phyloP scores from a whole-genome alignment of 2,329 filamentous ascomycete species.

The Neonectria punicea region DNA sequence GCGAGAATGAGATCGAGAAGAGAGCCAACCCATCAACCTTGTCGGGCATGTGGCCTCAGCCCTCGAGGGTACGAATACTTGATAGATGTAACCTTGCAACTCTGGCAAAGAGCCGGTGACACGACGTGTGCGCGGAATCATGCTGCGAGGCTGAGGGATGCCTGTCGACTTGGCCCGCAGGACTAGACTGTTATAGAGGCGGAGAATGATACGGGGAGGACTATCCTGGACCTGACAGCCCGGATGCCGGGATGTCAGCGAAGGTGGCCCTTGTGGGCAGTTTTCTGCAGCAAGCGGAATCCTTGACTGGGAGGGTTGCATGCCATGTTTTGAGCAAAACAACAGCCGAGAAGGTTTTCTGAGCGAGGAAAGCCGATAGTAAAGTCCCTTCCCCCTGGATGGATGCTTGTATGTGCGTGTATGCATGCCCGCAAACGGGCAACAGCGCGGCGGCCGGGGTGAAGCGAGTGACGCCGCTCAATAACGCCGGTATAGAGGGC shows the following conservation, averaged over 20 bases:
- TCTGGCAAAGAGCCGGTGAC: neutral
- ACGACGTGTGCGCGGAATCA: neutral
- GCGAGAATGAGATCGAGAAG: neutral
- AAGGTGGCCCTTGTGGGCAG: neutral
- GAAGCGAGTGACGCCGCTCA: neutral
- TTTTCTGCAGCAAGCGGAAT: neutral
- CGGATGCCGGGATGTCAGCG: neutral
- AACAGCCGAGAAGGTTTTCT: conserved; percentile 4
- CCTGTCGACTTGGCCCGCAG: conserved; percentile 1
- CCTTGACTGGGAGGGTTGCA: conserved; percentile 8
- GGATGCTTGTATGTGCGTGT: neutral
- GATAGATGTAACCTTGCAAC: neutral
- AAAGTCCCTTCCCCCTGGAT: neutral
- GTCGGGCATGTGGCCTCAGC: conserved; percentile 1
- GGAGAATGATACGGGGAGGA: conserved; percentile 3
- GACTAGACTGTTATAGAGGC: conserved; percentile 14
- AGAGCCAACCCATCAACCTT: neutral
- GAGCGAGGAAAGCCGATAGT: neutral
- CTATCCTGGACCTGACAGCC: conserved; percentile 11
- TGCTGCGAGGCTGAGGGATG: neutral
- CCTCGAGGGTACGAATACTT: neutral
- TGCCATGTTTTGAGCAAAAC: conserved; percentile 1
- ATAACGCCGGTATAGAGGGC: conserved; percentile 5
- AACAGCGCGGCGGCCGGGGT: neutral
- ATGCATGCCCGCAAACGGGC: neutral